Conservation (phyloP, 148 eudicot genomes). For the Rheum nobile region DNA sequence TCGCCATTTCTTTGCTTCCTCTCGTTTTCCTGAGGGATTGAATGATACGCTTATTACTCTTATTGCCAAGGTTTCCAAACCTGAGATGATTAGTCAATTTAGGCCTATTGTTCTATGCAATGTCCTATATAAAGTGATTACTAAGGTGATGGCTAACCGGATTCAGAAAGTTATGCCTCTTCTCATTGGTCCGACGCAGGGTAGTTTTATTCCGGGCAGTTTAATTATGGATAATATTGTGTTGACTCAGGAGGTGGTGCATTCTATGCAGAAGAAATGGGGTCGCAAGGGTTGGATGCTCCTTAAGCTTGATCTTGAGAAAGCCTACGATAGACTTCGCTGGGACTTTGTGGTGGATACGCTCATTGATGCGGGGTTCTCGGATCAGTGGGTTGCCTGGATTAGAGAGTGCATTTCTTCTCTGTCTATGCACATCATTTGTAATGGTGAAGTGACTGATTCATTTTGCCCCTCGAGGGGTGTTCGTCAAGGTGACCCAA, state of each 20-base stretch:
- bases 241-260: neutral
- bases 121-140: neutral
- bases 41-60: neutral
- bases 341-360: neutral
- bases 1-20: neutral
- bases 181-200: neutral
- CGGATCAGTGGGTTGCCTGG: neutral
- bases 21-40: neutral
- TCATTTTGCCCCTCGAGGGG: neutral
- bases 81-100: neutral
- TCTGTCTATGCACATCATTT: neutral
- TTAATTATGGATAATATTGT: neutral
- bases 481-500: neutral
- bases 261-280: too few relatives aligned
- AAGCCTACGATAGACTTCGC: neutral
- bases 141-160: neutral
- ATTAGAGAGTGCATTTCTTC: neutral
- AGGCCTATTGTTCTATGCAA: neutral
- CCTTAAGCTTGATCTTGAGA: too few relatives aligned
- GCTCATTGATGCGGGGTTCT: neutral
- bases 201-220: neutral
- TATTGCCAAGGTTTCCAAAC: neutral
- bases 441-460: neutral
- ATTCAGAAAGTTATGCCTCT: neutral
- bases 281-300: too few relatives aligned